These are phyloP conservation scores for Penstemon barbatus DNA, from an alignment of 257 asterid genomes.

Conservation along the genomic window DNA sequence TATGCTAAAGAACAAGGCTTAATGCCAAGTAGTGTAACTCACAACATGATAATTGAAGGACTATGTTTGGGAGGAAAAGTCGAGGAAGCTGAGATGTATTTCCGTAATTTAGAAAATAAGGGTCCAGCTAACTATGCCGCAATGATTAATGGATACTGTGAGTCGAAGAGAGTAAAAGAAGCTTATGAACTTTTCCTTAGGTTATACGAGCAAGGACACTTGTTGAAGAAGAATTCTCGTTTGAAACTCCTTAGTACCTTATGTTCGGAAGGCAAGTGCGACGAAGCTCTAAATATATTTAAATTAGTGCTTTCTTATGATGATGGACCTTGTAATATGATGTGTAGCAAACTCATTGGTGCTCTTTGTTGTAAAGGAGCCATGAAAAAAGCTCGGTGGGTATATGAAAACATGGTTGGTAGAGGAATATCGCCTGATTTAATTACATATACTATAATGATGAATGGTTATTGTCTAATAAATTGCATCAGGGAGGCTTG, in stretches of 20 bases:
- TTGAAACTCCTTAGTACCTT: conserved; percentile 63
- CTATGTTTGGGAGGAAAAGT: conserved; percentile 56
- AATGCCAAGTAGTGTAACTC: conserved; percentile 52
- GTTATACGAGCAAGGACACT: conserved; percentile 36
- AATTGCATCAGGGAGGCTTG: conserved; percentile 50
- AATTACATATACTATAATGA: conserved; percentile 64
- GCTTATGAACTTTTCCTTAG: conserved; percentile 52
- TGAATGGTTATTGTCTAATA: conserved; percentile 75
- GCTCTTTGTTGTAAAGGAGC: conserved; percentile 66
- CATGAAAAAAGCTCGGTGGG: conserved; percentile 60
- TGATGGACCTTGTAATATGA: conserved; percentile 47
- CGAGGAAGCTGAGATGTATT: conserved; percentile 60
- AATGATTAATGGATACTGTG: conserved; percentile 74
- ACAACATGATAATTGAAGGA: conserved; percentile 75
- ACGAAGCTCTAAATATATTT: conserved; percentile 44
- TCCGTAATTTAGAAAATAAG: conserved; percentile 46
- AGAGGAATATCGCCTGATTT: conserved; percentile 64
- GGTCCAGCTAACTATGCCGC: conserved; percentile 59
- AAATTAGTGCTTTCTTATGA: conserved; percentile 37
- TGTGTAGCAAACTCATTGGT: conserved; percentile 51
- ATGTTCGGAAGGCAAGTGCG: conserved; percentile 54
- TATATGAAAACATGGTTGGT: conserved; percentile 47
- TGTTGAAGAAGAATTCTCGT: conserved; percentile 41
- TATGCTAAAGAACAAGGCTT: conserved; percentile 51
- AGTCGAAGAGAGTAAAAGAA: conserved; percentile 36